Conservation (phyloP, 345 rosid species). For the Chamaenerion angustifolium region DNA sequence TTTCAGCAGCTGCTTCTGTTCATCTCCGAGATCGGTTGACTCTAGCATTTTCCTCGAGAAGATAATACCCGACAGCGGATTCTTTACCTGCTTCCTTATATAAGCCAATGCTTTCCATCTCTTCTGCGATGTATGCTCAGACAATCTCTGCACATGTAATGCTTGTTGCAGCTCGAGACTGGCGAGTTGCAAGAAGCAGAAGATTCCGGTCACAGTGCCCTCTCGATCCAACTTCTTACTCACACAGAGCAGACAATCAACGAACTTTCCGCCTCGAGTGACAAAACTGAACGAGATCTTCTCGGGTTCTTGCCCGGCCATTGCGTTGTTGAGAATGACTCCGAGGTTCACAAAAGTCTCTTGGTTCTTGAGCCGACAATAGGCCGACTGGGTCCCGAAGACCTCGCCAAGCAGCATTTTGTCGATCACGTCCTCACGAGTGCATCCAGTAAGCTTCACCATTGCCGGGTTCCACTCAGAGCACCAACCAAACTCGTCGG, state of each 20-base stretch:
- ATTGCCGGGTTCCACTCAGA: slow-evolving; percentile 94
- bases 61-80: slow-evolving; percentile 71
- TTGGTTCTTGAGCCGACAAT: slow-evolving; percentile 74
- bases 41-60: slow-evolving; percentile 72
- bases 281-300: slow-evolving; percentile 76
- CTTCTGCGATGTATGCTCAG: slow-evolving; percentile 69
- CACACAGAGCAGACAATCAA: slow-evolving; percentile 71
- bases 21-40: slow-evolving; percentile 52
- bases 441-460: slow-evolving; percentile 68
- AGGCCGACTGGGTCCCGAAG: slow-evolving; percentile 56
- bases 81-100: slow-evolving; percentile 66
- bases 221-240: slow-evolving; percentile 27
- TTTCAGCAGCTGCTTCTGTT: slow-evolving; percentile 55
- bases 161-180: slow-evolving; percentile 93
- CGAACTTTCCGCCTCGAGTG: slow-evolving; percentile 52
- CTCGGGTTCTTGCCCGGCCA: slow-evolving; percentile 42
- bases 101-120: slow-evolving; percentile 37
- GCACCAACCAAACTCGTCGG: slow-evolving; percentile 95
- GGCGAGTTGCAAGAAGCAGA: slow-evolving; percentile 94
- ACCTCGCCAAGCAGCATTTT: slow-evolving; percentile 87
- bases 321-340: slow-evolving; percentile 55
- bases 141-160: slow-evolving; percentile 65
- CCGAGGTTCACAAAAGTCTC: slow-evolving; percentile 74
- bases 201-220: slow-evolving; percentile 44
- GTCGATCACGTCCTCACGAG: slow-evolving; percentile 67